Evolutionary conservation across 768 basidiomycete species (phyloP).

Genomic region (Leucosporidium scottii): DNA sequence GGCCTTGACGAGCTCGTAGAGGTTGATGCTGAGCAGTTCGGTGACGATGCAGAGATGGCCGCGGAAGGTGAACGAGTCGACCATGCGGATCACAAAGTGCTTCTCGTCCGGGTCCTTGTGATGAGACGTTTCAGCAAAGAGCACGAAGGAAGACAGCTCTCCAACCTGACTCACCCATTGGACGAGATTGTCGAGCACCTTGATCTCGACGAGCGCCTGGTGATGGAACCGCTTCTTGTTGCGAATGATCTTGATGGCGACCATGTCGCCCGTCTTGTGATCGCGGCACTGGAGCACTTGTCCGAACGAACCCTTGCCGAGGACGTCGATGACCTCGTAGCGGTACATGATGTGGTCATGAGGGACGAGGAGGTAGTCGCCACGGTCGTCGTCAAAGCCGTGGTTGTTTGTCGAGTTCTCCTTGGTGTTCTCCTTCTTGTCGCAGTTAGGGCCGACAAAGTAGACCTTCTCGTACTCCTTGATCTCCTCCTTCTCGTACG

Average conservation of each 20-base stretch:
- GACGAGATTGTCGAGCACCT: conserved; percentile 88
- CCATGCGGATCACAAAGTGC: conserved; percentile 96
- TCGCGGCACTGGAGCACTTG: conserved; percentile 94
- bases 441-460: conserved; percentile 67
- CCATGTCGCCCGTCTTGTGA: conserved; percentile 88
- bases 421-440: conserved; percentile 71
- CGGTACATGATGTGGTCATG: conserved; percentile 93
- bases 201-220: conserved; percentile 97
- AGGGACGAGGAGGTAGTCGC: conserved; percentile 84
- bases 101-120: conserved; percentile 87
- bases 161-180: conserved; percentile 71
- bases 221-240: conserved; percentile 99
- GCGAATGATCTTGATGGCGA: conserved; percentile 97
- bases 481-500: conserved; percentile 85
- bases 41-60: conserved; percentile 96
- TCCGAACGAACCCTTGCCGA: conserved; percentile 97
- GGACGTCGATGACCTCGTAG: conserved; percentile 85
- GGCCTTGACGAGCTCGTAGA: conserved; percentile 98
- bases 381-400: conserved; percentile 95
- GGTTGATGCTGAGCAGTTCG: conserved; percentile 94
- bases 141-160: not conserved
- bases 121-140: not conserved
- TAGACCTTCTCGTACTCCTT: conserved; percentile 78
- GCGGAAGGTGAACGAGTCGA: conserved; percentile 95
- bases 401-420: conserved; percentile 75